A percentile compares a stretch with the other conserved stretches of the same genome.
These are phyloP conservation scores for Passalora sequoiae DNA, from an alignment of 2,329 filamentous ascomycete species.

Conservation along the genomic window DNA sequence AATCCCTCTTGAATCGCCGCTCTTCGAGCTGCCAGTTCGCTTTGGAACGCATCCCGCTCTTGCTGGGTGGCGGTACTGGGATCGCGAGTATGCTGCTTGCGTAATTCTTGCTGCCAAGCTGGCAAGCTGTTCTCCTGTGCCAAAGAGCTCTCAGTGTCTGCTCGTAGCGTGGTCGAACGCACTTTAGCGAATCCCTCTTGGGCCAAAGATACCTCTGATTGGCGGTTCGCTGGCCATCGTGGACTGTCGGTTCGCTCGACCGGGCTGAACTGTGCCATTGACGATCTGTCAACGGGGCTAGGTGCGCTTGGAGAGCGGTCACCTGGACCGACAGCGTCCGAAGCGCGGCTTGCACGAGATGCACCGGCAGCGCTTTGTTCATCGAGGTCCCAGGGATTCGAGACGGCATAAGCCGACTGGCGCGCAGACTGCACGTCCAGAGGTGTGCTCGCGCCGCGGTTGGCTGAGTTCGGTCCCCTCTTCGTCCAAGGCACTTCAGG, in stretches of 20 bases:
- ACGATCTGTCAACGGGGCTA: background rate
- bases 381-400: conserved; percentile 53
- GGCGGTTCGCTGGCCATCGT: conserved; percentile 13
- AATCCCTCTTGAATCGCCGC: conserved; percentile 68
- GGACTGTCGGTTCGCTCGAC: background rate
- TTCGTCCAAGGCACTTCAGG: conserved; percentile 22
- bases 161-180: background rate
- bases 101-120: conserved; percentile 48
- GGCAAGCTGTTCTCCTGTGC: conserved; percentile 22
- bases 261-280: background rate
- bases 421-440: conserved; percentile 23
- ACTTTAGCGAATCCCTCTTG: conserved; percentile 9
- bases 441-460: conserved; percentile 7
- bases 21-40: conserved; percentile 65
- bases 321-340: conserved; percentile 15
- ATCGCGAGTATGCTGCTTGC: conserved; percentile 44
- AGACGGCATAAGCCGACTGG: conserved; percentile 47
- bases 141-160: conserved; percentile 11
- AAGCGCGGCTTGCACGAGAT: conserved; percentile 7
- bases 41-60: conserved; percentile 66
- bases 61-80: conserved; percentile 49
- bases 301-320: conserved; percentile 6
- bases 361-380: conserved; percentile 28
- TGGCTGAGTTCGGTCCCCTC: conserved; percentile 17
- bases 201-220: conserved; percentile 18